A percentile compares a stretch with the other conserved stretches of the same genome.
Evolutionary conservation across 306 rosid genomes (phyloP).

Genomic region (Quercus dentata): DNA sequence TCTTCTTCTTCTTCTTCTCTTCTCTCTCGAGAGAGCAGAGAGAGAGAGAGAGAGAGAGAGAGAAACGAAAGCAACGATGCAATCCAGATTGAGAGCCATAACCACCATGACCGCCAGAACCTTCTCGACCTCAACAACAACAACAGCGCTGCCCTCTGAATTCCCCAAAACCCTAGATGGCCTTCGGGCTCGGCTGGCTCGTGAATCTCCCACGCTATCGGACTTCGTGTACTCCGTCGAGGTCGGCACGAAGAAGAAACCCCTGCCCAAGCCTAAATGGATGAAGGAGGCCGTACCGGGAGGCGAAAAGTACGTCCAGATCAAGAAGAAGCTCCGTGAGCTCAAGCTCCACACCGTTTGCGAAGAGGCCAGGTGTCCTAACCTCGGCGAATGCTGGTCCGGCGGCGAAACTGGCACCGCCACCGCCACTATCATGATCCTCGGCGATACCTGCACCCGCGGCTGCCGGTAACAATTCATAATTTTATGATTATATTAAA

Average conservation of each 20-base stretch:
- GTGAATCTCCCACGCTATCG: constrained; percentile 61
- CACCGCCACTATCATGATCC: constrained; percentile 96
- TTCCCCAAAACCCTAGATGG: constrained; percentile 66
- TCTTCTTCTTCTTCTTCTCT: background rate
- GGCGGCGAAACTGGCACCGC: constrained; percentile 99
- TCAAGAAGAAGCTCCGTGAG: constrained; percentile 90
- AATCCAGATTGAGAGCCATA: constrained; percentile 37
- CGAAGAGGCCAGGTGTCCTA: constrained; percentile 94
- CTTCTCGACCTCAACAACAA: constrained; percentile 49
- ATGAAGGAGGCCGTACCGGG: constrained; percentile 97
- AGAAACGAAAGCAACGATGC: constrained; percentile 23
- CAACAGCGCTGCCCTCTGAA: constrained; percentile 25
- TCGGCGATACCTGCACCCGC: constrained; percentile 96
- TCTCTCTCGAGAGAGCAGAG: background rate
- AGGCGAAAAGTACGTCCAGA: constrained; percentile 91
- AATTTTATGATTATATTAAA: background rate
- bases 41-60: background rate
- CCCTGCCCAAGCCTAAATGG: constrained; percentile 95
- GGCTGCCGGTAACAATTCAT: constrained; percentile 73
- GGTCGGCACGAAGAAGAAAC: constrained; percentile 99
- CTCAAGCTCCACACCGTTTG: constrained; percentile 96
- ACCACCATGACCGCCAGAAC: constrained; percentile 27
- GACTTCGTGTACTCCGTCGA: constrained; percentile 75
- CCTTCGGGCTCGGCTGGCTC: constrained; percentile 75
- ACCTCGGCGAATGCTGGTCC: constrained; percentile 98